phyloP scores from a whole-genome alignment of 306 rosid genomes.

The Aeschynomene evenia region DNA sequence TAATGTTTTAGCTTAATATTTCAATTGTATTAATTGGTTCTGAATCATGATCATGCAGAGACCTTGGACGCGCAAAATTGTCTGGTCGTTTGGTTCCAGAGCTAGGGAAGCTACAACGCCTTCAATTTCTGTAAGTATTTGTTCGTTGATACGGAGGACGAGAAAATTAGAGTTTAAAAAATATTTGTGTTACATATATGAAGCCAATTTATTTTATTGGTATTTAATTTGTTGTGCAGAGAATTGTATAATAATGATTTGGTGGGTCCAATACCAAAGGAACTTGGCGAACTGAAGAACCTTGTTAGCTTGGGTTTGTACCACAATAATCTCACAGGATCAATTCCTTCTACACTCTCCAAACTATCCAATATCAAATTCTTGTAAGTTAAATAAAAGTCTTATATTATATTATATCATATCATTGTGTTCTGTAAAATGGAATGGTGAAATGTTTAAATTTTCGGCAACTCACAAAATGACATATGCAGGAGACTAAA shows the following conservation, averaged over 20 bases:
- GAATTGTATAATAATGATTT: conserved; percentile 73
- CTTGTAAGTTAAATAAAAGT: conserved; percentile 45
- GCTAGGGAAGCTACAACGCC: conserved; percentile 67
- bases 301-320: conserved; percentile 83
- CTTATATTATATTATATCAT: too few species aligned
- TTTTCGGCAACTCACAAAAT: too few species aligned
- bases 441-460: neutral
- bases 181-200: neutral
- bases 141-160: too few species aligned
- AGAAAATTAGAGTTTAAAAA: too few species aligned
- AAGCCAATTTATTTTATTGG: neutral
- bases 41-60: conserved; percentile 42
- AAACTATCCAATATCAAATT: conserved; percentile 74
- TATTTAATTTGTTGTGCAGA: conserved; percentile 42
- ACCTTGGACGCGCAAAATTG: conserved; percentile 83
- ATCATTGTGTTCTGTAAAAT: neutral
- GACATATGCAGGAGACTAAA: conserved; percentile 63
- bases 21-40: too few species aligned
- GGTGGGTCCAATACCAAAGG: conserved; percentile 67
- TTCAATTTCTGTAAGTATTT: conserved; percentile 72
- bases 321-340: conserved; percentile 64
- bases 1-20: neutral
- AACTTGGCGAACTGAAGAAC: conserved; percentile 66
- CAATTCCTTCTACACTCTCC: conserved; percentile 66
- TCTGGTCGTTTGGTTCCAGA: conserved; percentile 72